Evolutionary conservation across 2,329 filamentous ascomycete species (phyloP), one percentile per base, ranked within the genome.

Genomic region (Ampelomyces quisqualis): DNA sequence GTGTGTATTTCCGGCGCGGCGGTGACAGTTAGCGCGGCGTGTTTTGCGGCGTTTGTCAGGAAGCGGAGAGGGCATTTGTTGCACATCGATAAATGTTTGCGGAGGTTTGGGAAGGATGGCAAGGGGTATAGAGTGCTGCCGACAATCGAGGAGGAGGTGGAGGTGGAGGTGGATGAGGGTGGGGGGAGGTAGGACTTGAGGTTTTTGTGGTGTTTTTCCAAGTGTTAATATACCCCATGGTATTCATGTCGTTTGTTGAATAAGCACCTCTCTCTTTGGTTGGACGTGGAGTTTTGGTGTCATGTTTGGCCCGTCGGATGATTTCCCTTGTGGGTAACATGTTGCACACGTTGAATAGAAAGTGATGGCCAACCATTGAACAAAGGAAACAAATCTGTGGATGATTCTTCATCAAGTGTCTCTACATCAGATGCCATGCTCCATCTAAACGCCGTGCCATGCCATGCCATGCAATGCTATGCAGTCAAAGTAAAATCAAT

Each of bases 21-120:
- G 1, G 73, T 84, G 0, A 71, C 65, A 2, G 33, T 64, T 0
- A 76, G 78, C 0, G 74, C 74, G 0, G 64, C 66, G 0, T 68
- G 77, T 19, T 85, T 82, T 57, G 74, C 81, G 0, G 60, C 62
- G 0, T 85, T 80, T 58, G 77, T 85, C 7, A 69, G 80, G 14
- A 67, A 68, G 33, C 72, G 78, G 49, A 70, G 82, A 34, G 82
- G 82, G 0, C 82, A 86, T 67, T 66, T 60, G 36, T 7, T 60
- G 37, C 56, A 60, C 36, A 51, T 46, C 7, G 54, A 55, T 35
- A 46, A 35, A 15, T 60, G 56, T 13, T 28, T 58, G 21, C 53
- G 47, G 45, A 46, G 55, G 14, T 34, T 43, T 21, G 43, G 50
- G 0, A 55, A 45, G 26, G 33, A 38, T 5, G 23, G 13, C 17